Percentiles rank a stretch among this genome's conserved stretches.
Evolutionary conservation across 2,329 filamentous ascomycete species (phyloP).

Genomic region (Neopestalotiopsis sp.): DNA sequence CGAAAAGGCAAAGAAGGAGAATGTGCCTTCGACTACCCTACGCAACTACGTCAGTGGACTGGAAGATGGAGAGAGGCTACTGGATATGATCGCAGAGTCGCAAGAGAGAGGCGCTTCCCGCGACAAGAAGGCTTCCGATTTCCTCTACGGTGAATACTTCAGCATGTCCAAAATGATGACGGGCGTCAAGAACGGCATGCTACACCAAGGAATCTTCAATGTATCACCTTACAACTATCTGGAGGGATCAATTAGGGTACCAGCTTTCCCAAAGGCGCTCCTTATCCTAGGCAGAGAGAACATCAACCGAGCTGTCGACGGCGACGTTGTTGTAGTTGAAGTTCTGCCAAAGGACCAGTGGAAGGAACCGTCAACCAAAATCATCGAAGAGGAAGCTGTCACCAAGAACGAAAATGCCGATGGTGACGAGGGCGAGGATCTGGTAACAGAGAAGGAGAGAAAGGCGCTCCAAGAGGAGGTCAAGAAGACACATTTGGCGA

Average conservation of each 20-base stretch:
- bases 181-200: constrained; percentile 81
- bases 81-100: constrained; percentile 91
- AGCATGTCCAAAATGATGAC: constrained; percentile 93
- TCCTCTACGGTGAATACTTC: constrained; percentile 89
- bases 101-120: constrained; percentile 70
- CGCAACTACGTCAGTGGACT: constrained; percentile 82
- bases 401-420: constrained; percentile 96
- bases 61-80: constrained; percentile 80
- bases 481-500: constrained; percentile 79
- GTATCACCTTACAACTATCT: constrained; percentile 98
- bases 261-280: constrained; percentile 87
- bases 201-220: constrained; percentile 95
- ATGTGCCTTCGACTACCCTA: constrained; percentile 71
- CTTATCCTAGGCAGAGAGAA: constrained; percentile 91
- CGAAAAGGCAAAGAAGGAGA: constrained; percentile 77
- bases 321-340: constrained; percentile 92
- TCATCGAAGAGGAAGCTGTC: constrained; percentile 90
- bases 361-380: constrained; percentile 94
- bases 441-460: constrained; percentile 89
- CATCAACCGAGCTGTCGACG: constrained; percentile 92
- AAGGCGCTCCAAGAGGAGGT: constrained; percentile 90
- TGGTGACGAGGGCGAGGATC: constrained; percentile 72
- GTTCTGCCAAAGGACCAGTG: constrained; percentile 93
- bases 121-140: constrained; percentile 66
- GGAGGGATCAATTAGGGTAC: constrained; percentile 88